phyloP scores from a whole-genome alignment of 1,284 basidiomycete species.

The Wolfiporia cocos region DNA sequence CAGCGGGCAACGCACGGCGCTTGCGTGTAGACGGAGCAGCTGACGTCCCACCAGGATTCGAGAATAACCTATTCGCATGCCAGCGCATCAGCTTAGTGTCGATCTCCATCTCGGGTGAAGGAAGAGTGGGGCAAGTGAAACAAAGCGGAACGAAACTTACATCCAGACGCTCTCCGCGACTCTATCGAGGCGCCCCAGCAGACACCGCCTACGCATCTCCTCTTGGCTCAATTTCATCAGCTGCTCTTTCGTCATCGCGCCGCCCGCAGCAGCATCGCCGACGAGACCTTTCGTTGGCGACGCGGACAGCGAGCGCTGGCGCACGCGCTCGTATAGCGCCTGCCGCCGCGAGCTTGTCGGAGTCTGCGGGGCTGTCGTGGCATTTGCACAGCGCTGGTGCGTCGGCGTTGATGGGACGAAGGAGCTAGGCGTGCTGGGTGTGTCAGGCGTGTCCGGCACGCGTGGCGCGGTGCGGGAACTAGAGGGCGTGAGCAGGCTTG shows the following conservation, averaged over 20 bases:
- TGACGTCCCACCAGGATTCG: constrained; percentile 43
- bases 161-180: constrained; percentile 86
- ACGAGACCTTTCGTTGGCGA: constrained; percentile 55
- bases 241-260: constrained; percentile 53
- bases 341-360: constrained; percentile 68
- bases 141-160: constrained; percentile 34
- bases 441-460: too few relatives aligned
- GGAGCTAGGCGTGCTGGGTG: constrained; percentile 23
- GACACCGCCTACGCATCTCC: constrained; percentile 64
- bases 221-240: constrained; percentile 68
- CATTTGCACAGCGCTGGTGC: constrained; percentile 49
- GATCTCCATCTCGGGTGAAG: too few relatives aligned
- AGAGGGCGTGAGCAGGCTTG: constrained; percentile 40
- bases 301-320: constrained; percentile 57
- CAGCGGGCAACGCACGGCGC: constrained; percentile 56
- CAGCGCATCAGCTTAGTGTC: constrained; percentile 1
- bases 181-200: constrained; percentile 68
- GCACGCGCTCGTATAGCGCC: constrained; percentile 73
- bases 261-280: constrained; percentile 26
- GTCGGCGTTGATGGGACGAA: constrained; percentile 56
- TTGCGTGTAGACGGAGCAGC: constrained; percentile 49
- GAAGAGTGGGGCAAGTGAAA: neutral
- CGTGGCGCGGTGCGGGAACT: too few relatives aligned
- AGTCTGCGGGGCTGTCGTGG: constrained; percentile 53
- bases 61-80: constrained; percentile 53